phyloP scores from a whole-genome alignment of 139 green algal species.

The Eudorina sp. region DNA sequence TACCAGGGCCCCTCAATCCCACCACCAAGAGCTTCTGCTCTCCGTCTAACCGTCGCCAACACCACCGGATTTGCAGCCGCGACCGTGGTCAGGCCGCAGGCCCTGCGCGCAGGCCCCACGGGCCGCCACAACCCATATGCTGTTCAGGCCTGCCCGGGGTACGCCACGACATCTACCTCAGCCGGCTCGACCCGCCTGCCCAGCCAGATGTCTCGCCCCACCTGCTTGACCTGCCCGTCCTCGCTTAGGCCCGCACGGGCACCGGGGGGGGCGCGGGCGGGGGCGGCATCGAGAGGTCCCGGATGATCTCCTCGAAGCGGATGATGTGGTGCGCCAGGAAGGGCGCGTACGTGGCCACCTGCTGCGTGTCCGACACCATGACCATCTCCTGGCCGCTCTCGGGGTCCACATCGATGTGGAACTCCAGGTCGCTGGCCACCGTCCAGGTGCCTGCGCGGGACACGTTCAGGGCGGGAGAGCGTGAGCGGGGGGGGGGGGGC shows the following conservation, averaged over 20 bases:
- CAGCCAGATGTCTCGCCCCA: too few species aligned
- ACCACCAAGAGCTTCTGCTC: too few species aligned
- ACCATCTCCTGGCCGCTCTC: slow-evolving; percentile 79
- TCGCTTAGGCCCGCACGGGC: not conserved
- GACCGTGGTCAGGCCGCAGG: too few species aligned
- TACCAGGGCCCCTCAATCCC: too few species aligned
- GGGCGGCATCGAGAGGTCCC: slow-evolving; percentile 67
- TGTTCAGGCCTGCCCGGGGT: too few species aligned
- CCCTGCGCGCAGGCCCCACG: too few species aligned
- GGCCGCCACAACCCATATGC: too few species aligned
- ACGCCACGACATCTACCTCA: too few species aligned
- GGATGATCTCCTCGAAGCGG: slow-evolving; percentile 78
- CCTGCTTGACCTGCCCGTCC: not conserved
- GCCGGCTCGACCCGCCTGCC: too few species aligned
- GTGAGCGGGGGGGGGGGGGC: not conserved
- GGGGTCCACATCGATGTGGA: slow-evolving; percentile 83
- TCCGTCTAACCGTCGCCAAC: too few species aligned
- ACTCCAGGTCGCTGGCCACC: slow-evolving; percentile 79
- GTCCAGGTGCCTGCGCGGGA: slow-evolving; percentile 55
- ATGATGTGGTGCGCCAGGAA: slow-evolving; percentile 85
- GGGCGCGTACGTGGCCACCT: slow-evolving; percentile 67
- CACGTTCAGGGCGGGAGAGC: too few species aligned
- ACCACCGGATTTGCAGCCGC: too few species aligned
- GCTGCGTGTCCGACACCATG: slow-evolving; percentile 68
- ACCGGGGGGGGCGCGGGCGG: slow-evolving; percentile 6